Percentiles rank a stretch among this genome's conserved stretches.
phyloP scores from a whole-genome alignment of 148 eudicot species.

The Heliosperma pusillum region DNA sequence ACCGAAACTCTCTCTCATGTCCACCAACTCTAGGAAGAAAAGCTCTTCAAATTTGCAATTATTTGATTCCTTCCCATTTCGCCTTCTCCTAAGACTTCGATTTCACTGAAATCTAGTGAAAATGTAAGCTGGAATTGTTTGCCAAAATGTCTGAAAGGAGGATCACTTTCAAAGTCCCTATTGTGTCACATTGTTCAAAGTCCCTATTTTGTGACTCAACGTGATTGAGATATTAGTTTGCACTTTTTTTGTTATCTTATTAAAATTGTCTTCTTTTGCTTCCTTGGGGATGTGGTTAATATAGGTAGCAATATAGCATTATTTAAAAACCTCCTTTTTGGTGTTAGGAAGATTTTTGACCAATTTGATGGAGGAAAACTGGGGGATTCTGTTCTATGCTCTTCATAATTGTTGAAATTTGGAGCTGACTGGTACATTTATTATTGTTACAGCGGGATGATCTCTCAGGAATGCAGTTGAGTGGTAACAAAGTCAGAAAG shows the following conservation, averaged over 20 bases:
- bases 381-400: constrained; percentile 8
- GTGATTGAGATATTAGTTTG: not conserved
- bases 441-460: constrained; percentile 79
- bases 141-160: not conserved
- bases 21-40: too few relatives aligned
- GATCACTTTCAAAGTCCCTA: not conserved
- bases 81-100: too few relatives aligned
- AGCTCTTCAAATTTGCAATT: too few relatives aligned
- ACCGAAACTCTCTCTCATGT: too few relatives aligned
- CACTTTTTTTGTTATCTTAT: not conserved
- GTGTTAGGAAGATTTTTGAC: not conserved
- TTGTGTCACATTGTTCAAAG: not conserved
- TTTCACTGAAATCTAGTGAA: too few relatives aligned
- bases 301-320: not conserved
- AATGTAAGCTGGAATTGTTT: too few relatives aligned
- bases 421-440: constrained; percentile 27
- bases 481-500: constrained; percentile 97
- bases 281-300: not conserved
- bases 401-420: not conserved
- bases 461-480: constrained; percentile 95
- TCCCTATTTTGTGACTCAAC: not conserved
- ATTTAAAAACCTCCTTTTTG: not conserved
- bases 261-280: not conserved
- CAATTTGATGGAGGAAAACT: not conserved
- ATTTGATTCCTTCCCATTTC: too few relatives aligned